Evolutionary conservation across 345 rosid genomes (phyloP), one percentile per base, ranked within the genome.

Genomic region (Noccaea bulbosa): DNA sequence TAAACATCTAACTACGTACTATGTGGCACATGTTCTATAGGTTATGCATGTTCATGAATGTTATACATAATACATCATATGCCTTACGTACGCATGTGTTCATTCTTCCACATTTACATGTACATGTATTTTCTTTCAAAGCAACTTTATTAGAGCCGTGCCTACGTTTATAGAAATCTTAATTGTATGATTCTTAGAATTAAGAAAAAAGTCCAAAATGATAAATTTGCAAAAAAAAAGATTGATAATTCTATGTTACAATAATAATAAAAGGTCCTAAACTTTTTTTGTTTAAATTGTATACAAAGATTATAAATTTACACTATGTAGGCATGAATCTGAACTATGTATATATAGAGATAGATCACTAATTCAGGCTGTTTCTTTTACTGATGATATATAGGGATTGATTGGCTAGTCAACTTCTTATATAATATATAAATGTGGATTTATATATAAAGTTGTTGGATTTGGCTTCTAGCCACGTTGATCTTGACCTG

Each of bases 11-110:
- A 62, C 20, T 32, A 1, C n/a, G 3, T 40, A 34, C 17, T 14
- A n/a, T 22, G 17, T 51, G n/a, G 51, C n/a, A 70, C 74, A 74
- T 77, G 70, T 70, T 55, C 12, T 71, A 15, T 74, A 50, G 70
- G 77, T 71, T 49, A 40, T 30, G 43, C 49, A 56, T 70, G 67
- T 44, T 47, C 40, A 11, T 12, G 11, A 14, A 14, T 58, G 59
- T 2, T 11, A 20, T 46, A 7, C 35, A 5, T 33, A 27, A 27
- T 68, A 17, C 33, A 43, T 50, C 46, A 53, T 63, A 46, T 41
- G 53, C 0, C 62, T 63, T 72, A 17, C 20, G 64, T n/a, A n/a
- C n/a, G n/a, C n/a, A n/a, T 53, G 50, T n/a, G 40, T 30, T 30
- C 52, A 49, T 60, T 22, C 39, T 30, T 55, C 48, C 57, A 70